A percentile compares a stretch with the other conserved stretches of the same genome.
These are phyloP conservation scores for Rubus parviflorus DNA, from an alignment of 306 rosid species.

Conservation along the genomic window DNA sequence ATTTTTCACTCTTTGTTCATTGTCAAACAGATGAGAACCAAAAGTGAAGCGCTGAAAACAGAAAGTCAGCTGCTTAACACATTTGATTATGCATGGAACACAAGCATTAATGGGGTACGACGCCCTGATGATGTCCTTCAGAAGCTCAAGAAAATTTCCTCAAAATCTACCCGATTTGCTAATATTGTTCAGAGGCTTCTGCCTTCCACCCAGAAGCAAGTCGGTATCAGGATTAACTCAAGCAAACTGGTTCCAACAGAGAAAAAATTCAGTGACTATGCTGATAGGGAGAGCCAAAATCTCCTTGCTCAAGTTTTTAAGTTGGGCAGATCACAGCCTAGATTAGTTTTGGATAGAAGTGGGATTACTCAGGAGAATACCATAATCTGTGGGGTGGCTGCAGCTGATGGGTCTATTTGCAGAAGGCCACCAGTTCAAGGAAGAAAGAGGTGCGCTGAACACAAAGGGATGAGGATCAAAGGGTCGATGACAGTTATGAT, in stretches of 20 bases:
- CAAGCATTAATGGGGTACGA: conserved; percentile 49
- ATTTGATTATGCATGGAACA: conserved; percentile 92
- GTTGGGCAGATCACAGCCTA: conserved; percentile 62
- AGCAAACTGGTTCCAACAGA: conserved; percentile 35
- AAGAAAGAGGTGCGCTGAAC: conserved; percentile 75
- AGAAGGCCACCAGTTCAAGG: conserved; percentile 57
- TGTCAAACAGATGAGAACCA: conserved; percentile 65
- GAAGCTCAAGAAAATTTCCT: conserved; percentile 51
- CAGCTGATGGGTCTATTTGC: conserved; percentile 58
- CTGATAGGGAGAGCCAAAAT: conserved; percentile 40
- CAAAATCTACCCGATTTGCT: conserved; percentile 38
- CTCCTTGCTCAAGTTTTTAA: conserved; percentile 58
- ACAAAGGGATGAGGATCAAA: conserved; percentile 66
- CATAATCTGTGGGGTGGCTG: conserved; percentile 56
- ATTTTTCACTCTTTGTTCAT: conserved; percentile 9
- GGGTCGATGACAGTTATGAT: conserved; percentile 20
- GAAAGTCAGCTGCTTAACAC: conserved; percentile 63
- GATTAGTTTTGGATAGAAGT: conserved; percentile 37
- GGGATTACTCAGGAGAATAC: conserved; percentile 30
- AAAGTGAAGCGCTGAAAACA: conserved; percentile 56
- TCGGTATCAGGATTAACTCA: conserved; percentile 64
- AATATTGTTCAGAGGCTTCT: conserved; percentile 43
- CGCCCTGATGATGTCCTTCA: conserved; percentile 60
- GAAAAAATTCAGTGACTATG: conserved; percentile 29
- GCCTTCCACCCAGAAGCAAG: conserved; percentile 59